Evolutionary conservation across 352 stramenopile genomes (phyloP), one percentile per base, ranked within the genome.

Genomic region (Phytophthora niederhauseri): DNA sequence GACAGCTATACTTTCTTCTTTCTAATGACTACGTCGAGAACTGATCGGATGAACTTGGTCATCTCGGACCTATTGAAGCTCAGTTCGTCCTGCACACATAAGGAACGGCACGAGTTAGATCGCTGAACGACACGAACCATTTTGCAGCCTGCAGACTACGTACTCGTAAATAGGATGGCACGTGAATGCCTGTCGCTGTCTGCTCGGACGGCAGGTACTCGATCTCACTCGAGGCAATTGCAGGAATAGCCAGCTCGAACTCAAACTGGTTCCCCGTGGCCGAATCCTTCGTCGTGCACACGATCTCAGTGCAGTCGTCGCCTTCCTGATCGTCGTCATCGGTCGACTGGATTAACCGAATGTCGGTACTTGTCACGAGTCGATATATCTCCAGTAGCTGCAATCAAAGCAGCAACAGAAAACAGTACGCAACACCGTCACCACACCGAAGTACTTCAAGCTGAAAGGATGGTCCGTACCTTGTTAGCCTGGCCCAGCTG

Each of bases 1-100:
- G 43, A 57, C 34, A 17, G 45, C 57, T 72, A 73, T 50, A 70
- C 34, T 69, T 85, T 82, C 66, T 90, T 90, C 69, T 91, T 91
- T 55, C 83, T 80, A 80, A 92, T 92, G 41, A 94, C 85, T 31
- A 91, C 81, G 68, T 95, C 88, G 46, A 95, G 67, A 50, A 93
- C 71, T 64, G 86, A 91, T 48, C 84, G 82, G 79, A 93, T 91
- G 66, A 95, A 95, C 52, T 91, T 91, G 59, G 85, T 93, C 75
- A 94, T 84, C 68, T 95, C 85, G 43, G 78, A 78, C 38, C 86
- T 81, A 62, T 81, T 90, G 73, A 95, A 95, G 48, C 78, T 93
- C 58, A 95, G 66, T 59, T 95, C 88, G 34, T 95, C 85, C 80
- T 94, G 48, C 1, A 60, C 31, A 61, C n/a, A 57, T 51, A 17